These are phyloP conservation scores for Physcomitrellopsis africana DNA, from an alignment of 225 moss, liverwort and hornwort species.

Conservation along the genomic window DNA sequence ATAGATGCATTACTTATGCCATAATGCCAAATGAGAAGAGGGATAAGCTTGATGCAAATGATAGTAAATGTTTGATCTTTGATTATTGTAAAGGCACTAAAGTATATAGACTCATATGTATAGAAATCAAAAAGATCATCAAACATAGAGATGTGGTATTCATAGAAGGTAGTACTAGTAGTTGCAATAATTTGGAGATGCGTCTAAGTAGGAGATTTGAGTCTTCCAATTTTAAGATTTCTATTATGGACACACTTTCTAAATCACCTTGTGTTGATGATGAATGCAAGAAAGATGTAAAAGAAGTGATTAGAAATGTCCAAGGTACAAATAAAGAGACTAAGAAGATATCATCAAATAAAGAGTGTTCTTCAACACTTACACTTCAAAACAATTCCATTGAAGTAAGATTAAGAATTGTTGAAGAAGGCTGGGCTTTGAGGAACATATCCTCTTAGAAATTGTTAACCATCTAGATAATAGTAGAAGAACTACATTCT, in stretches of 20 bases:
- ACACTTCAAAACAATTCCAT: too few species aligned
- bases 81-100: background rate
- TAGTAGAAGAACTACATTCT: too few species aligned
- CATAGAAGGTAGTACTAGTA: background rate
- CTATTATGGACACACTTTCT: background rate
- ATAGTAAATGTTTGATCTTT: background rate
- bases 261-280: too few species aligned
- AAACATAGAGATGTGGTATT: background rate
- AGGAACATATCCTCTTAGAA: background rate
- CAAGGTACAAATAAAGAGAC: too few species aligned
- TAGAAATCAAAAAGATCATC: background rate
- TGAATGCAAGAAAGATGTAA: too few species aligned
- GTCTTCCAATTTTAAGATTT: background rate
- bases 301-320: too few species aligned
- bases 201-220: background rate
- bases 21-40: too few species aligned
- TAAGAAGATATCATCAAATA: too few species aligned
- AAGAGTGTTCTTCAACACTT: too few species aligned
- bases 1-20: background rate
- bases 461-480: background rate
- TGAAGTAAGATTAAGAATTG: background rate
- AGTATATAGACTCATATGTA: background rate
- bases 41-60: background rate
- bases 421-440: fast-evolving
- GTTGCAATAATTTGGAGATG: background rate